These are phyloP conservation scores for Leucaena leucocephala DNA, from an alignment of 306 rosid species.

Conservation along the genomic window DNA sequence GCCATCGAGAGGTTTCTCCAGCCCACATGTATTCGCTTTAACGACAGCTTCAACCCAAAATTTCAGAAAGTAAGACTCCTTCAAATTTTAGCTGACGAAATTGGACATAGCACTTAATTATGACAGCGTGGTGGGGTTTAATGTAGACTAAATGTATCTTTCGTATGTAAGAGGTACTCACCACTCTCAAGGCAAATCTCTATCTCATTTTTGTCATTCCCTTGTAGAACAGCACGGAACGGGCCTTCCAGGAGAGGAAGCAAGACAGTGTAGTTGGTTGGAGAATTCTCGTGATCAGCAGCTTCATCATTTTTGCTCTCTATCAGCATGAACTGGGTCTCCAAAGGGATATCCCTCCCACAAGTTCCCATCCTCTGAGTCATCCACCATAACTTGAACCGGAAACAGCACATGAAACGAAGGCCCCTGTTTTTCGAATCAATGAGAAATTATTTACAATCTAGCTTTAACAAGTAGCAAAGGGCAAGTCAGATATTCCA, in stretches of 20 bases:
- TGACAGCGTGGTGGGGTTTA: constrained; percentile 38
- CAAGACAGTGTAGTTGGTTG: constrained; percentile 77
- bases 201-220: constrained; percentile 80
- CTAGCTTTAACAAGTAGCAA: not conserved
- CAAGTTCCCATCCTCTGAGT: constrained; percentile 95
- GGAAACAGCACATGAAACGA: constrained; percentile 86
- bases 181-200: constrained; percentile 96
- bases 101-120: constrained; percentile 48
- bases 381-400: constrained; percentile 99
- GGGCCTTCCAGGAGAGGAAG: constrained; percentile 96
- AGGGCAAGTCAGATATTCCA: not conserved
- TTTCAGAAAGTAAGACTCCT: constrained; percentile 43
- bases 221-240: constrained; percentile 90
- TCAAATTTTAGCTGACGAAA: constrained; percentile 45
- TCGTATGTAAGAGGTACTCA: constrained; percentile 53
- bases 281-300: constrained; percentile 48
- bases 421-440: constrained; percentile 54
- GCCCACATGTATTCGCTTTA: constrained; percentile 48
- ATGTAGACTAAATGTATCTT: constrained; percentile 37
- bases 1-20: constrained; percentile 51
- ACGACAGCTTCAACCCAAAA: constrained; percentile 56
- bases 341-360: constrained; percentile 88
- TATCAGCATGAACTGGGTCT: constrained; percentile 92
- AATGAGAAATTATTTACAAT: not conserved
- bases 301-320: constrained; percentile 60